Evolutionary conservation across 257 asterid genomes (phyloP).

Genomic region (Solanum bulbocastanum): DNA sequence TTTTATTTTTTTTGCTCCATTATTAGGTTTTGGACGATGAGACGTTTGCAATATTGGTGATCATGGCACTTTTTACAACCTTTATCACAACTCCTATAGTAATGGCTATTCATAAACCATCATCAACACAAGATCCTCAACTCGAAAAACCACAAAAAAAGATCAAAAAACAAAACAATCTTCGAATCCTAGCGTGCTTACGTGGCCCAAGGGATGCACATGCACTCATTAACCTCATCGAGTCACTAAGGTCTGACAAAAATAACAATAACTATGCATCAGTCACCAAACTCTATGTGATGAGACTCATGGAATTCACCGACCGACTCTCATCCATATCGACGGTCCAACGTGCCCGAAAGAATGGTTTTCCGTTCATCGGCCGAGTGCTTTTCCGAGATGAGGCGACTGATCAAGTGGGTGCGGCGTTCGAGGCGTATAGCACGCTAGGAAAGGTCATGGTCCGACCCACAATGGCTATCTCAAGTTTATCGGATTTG

Average conservation of each 20-base stretch:
- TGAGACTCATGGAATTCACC: constrained; percentile 45
- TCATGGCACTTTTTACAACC: constrained; percentile 69
- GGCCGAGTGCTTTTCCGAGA: background rate
- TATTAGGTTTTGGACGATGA: constrained; percentile 56
- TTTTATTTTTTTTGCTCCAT: background rate
- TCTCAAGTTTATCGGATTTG: constrained; percentile 19
- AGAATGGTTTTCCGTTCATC: constrained; percentile 32
- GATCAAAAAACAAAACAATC: constrained; percentile 4
- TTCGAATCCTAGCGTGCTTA: constrained; percentile 38
- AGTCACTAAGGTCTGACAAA: constrained; percentile 26
- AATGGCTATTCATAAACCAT: constrained; percentile 41
- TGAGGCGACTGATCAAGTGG: constrained; percentile 10
- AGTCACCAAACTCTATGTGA: constrained; percentile 28
- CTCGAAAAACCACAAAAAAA: constrained; percentile 1
- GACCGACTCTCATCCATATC: constrained; percentile 49
- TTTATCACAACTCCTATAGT: constrained; percentile 56
- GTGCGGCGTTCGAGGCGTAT: constrained; percentile 4
- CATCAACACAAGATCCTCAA: background rate
- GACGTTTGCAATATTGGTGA: constrained; percentile 50
- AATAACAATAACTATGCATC: background rate
- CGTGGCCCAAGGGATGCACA: constrained; percentile 34
- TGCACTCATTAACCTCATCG: constrained; percentile 29
- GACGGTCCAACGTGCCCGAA: constrained; percentile 27
- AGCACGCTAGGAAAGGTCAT: constrained; percentile 8
- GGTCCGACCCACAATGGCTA: constrained; percentile 13